These are phyloP conservation scores for Sporobolomyces roseus DNA, from an alignment of 768 basidiomycete species.

Conservation along the genomic window DNA sequence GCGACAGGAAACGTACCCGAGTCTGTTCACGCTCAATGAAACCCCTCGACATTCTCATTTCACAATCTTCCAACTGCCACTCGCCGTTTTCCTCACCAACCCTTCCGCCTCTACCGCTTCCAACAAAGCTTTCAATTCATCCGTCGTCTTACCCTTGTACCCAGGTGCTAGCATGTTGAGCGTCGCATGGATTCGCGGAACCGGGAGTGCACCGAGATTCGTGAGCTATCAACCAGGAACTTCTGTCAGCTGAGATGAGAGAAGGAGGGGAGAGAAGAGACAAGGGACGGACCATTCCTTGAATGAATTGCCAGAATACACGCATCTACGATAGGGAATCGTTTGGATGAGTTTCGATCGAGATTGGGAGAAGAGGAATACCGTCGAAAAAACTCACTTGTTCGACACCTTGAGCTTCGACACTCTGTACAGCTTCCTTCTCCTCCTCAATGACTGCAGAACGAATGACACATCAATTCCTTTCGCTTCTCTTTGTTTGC, in stretches of 20 bases:
- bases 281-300: conserved; percentile 47
- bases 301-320: conserved; percentile 88
- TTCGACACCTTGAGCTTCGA: conserved; percentile 30
- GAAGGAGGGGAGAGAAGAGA: background rate
- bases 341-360: conserved; percentile 51
- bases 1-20: too few relatives aligned
- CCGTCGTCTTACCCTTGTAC: conserved; percentile 67
- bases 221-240: conserved; percentile 56
- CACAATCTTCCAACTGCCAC: conserved; percentile 36
- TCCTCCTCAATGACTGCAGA: conserved; percentile 36
- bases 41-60: too few relatives aligned
- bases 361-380: conserved; percentile 1
- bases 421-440: conserved; percentile 43
- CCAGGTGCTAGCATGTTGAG: conserved; percentile 69
- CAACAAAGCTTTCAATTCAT: conserved; percentile 74
- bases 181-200: conserved; percentile 85
- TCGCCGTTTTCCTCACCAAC: conserved; percentile 54
- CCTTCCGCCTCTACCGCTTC: conserved; percentile 75
- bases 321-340: conserved; percentile 67
- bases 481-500: background rate
- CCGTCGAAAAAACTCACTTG: conserved; percentile 8
- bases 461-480: conserved; percentile 13
- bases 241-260: background rate
- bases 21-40: too few relatives aligned
- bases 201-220: conserved; percentile 68